phyloP scores from a whole-genome alignment of 441 rosid genomes.

The Populus hybrid region DNA sequence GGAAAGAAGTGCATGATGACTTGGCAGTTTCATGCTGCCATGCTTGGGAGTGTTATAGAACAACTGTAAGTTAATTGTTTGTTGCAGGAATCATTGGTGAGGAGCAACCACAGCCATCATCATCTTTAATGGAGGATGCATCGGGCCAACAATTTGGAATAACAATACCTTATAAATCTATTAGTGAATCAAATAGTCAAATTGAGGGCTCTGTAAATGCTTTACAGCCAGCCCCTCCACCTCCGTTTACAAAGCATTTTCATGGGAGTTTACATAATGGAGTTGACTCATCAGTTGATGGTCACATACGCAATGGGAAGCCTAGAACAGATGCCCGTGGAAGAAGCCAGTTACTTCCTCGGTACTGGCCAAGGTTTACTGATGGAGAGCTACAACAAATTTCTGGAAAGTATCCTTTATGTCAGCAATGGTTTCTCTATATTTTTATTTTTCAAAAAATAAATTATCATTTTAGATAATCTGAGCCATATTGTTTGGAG shows the following conservation, averaged over 20 bases:
- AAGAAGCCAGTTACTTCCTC: constrained; percentile 70
- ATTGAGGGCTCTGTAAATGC: constrained; percentile 41
- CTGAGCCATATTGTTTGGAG: not conserved
- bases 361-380: constrained; percentile 85
- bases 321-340: constrained; percentile 66
- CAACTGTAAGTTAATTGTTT: constrained; percentile 18
- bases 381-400: constrained; percentile 71
- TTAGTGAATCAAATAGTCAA: constrained; percentile 57
- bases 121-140: constrained; percentile 53
- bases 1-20: not conserved
- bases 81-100: constrained; percentile 51
- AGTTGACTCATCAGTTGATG: constrained; percentile 49
- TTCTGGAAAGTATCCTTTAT: constrained; percentile 91
- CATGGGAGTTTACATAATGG: constrained; percentile 52
- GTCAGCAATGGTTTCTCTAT: constrained; percentile 4
- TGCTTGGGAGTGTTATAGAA: constrained; percentile 7
- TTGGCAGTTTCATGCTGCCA: constrained; percentile 10
- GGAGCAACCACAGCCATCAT: constrained; percentile 46
- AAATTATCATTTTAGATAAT: not conserved
- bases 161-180: constrained; percentile 40
- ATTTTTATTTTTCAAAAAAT: not conserved
- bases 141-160: constrained; percentile 47
- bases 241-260: constrained; percentile 42
- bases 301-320: constrained; percentile 49
- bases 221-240: constrained; percentile 39